phyloP scores from a whole-genome alignment of 768 basidiomycete species.

The Collybiopsis luxurians region DNA sequence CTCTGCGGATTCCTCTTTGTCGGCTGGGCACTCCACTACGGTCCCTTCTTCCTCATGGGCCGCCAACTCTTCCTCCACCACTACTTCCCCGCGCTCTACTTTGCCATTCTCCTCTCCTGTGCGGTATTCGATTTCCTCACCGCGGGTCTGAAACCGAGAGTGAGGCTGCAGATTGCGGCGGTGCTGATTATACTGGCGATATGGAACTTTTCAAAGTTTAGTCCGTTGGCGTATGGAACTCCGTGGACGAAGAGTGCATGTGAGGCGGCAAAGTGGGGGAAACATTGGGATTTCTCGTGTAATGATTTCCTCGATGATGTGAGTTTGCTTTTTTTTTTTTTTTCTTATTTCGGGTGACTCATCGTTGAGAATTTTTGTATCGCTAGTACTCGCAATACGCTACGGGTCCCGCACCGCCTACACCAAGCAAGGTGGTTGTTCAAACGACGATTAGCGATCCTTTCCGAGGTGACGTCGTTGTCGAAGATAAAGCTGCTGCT shows the following conservation, averaged over 20 bases:
- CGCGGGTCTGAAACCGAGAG: conserved; percentile 67
- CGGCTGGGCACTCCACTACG: conserved; percentile 91
- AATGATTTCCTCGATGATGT: conserved; percentile 70
- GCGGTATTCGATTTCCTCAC: conserved; percentile 85
- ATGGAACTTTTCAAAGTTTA: conserved; percentile 77
- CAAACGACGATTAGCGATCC: conserved; percentile 48
- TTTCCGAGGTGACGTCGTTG: conserved; percentile 54
- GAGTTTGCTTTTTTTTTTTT: conserved; percentile 23
- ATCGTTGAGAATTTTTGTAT: conserved; percentile 3
- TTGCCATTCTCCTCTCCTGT: conserved; percentile 77
- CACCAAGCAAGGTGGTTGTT: conserved; percentile 34
- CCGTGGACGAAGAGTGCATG: conserved; percentile 87
- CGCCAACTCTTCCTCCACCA: conserved; percentile 98
- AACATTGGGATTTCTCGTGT: conserved; percentile 96
- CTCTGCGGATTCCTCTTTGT: conserved; percentile 89
- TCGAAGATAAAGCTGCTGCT: conserved; percentile 38
- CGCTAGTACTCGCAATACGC: conserved; percentile 58
- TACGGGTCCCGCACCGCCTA: conserved; percentile 28
- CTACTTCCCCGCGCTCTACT: conserved; percentile 97
- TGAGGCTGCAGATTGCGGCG: conserved; percentile 78
- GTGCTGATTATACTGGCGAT: conserved; percentile 70
- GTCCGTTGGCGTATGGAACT: conserved; percentile 79
- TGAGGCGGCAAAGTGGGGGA: conserved; percentile 75
- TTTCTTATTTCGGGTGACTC: background rate
- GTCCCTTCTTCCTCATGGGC: conserved; percentile 96